Conservation (phyloP, 805 yeast species). For the Lipomyces oligophaga region DNA sequence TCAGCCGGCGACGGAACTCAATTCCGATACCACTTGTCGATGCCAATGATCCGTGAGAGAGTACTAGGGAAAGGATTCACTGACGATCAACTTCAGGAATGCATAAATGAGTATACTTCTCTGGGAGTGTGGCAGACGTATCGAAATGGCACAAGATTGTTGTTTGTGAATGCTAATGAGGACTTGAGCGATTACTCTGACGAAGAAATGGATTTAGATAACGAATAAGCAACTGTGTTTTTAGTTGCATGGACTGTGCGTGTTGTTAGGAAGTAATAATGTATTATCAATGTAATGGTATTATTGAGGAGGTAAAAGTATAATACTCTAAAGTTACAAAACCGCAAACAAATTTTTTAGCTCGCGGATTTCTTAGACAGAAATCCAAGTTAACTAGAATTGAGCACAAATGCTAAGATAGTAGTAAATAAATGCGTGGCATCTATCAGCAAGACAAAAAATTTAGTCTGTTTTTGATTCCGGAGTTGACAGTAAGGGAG, state of each 20-base stretch:
- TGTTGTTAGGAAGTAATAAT: not conserved
- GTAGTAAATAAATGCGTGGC: no score
- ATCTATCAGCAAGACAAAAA: no score
- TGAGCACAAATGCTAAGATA: no score
- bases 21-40: conserved; percentile 39
- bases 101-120: conserved; percentile 68
- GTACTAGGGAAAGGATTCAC: conserved; percentile 81
- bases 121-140: conserved; percentile 59
- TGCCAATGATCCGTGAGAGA: conserved; percentile 55
- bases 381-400: no score
- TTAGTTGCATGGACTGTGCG: not conserved
- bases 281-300: not conserved
- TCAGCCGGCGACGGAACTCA: conserved; percentile 44
- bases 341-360: no score
- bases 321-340: conserved; percentile 41
- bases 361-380: no score
- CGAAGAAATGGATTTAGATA: conserved; percentile 2
- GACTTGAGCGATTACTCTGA: conserved; percentile 14
- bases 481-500: no score
- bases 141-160: conserved; percentile 18
- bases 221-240: no score
- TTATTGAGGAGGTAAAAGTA: no score
- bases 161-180: conserved; percentile 20
- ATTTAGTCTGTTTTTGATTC: no score
- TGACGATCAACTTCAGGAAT: conserved; percentile 66